A percentile compares a stretch with the other conserved stretches of the same genome.
Evolutionary conservation across 805 yeast species (phyloP).

Genomic region (Kregervanrija delftensis): DNA sequence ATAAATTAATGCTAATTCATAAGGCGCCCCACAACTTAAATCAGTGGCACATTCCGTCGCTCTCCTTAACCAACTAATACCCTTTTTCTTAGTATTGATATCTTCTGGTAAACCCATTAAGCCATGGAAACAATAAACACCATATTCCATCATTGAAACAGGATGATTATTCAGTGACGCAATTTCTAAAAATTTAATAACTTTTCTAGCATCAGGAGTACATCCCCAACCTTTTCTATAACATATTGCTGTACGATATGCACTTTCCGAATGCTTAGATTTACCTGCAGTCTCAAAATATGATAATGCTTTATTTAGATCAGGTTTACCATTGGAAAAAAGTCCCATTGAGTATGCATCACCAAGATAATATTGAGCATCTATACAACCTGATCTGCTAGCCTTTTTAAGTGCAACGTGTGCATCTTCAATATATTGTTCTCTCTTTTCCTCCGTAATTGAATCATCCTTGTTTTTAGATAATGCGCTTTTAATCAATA

Average conservation of each 20-base stretch:
- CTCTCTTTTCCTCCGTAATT: slow-evolving; percentile 30
- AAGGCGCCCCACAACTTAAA: slow-evolving; percentile 88
- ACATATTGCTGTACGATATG: slow-evolving; percentile 86
- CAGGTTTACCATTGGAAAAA: slow-evolving; percentile 56
- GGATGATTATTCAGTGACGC: slow-evolving; percentile 93
- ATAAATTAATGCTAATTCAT: slow-evolving; percentile 80
- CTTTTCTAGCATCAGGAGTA: slow-evolving; percentile 79
- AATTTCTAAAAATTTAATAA: slow-evolving; percentile 71
- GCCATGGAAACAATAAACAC: slow-evolving; percentile 77
- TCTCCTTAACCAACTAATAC: slow-evolving; percentile 87
- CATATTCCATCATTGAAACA: slow-evolving; percentile 93
- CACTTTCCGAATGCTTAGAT: slow-evolving; percentile 86
- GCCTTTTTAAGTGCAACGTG: slow-evolving; percentile 41
- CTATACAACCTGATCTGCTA: slow-evolving; percentile 39
- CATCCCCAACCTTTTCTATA: slow-evolving; percentile 94
- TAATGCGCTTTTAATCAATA: slow-evolving; percentile 41
- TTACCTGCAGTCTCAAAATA: slow-evolving; percentile 88
- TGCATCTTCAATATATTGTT: slow-evolving; percentile 71
- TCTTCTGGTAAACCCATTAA: slow-evolving; percentile 74
- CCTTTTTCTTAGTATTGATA: slow-evolving; percentile 68
- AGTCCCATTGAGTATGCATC: slow-evolving; percentile 86
- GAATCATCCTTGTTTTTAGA: slow-evolving; percentile 8
- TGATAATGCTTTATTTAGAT: slow-evolving; percentile 65
- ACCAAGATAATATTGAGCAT: slow-evolving; percentile 89
- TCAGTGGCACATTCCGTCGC: slow-evolving; percentile 83